A percentile compares a stretch with the other conserved stretches of the same genome.
These are phyloP conservation scores for Calophaca sinica DNA, from an alignment of 306 rosid genomes.

Conservation along the genomic window DNA sequence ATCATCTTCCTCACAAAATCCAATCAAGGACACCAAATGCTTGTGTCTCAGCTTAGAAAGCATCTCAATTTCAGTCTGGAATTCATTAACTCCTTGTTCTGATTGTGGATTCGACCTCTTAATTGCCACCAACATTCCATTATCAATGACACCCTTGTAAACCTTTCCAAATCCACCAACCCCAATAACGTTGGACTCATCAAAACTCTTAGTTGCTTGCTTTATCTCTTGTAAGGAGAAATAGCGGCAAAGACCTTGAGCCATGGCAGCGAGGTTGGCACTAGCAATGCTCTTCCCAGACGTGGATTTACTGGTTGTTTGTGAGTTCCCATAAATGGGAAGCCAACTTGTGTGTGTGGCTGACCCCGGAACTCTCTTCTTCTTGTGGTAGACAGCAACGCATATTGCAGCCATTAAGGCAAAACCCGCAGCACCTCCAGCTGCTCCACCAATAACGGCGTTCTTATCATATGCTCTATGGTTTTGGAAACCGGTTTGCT, in stretches of 20 bases:
- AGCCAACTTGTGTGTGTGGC: conserved; percentile 57
- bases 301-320: conserved; percentile 43
- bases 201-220: conserved; percentile 55
- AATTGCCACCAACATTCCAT: conserved; percentile 56
- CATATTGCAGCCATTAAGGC: conserved; percentile 57
- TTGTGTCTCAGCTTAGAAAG: conserved; percentile 69
- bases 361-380: conserved; percentile 48
- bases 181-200: conserved; percentile 64
- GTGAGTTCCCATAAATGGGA: conserved; percentile 51
- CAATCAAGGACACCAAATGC: conserved; percentile 71
- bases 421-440: conserved; percentile 62
- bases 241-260: conserved; percentile 64
- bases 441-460: conserved; percentile 59
- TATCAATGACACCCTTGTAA: conserved; percentile 60
- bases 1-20: conserved; percentile 59
- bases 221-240: conserved; percentile 60
- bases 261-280: conserved; percentile 44
- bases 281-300: conserved; percentile 54
- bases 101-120: conserved; percentile 67
- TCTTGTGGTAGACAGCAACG: conserved; percentile 45
- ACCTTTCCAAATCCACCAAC: conserved; percentile 76
- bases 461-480: not conserved
- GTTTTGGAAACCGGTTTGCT: not conserved
- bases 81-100: conserved; percentile 67
- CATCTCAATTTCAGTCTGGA: conserved; percentile 69